Conservation (phyloP, 768 basidiomycete species). For the Coprinopsis strossmayeri region DNA sequence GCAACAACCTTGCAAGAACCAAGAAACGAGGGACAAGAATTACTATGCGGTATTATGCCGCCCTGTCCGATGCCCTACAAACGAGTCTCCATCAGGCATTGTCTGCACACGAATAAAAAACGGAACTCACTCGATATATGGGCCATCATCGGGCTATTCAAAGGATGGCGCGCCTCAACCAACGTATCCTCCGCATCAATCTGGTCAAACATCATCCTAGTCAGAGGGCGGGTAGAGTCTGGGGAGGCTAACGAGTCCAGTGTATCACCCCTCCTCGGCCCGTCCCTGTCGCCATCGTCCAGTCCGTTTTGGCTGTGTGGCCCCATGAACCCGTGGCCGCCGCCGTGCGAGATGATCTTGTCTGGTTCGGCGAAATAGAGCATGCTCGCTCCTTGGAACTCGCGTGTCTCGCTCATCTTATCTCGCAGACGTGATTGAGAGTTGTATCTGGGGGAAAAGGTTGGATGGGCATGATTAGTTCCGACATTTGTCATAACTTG, state of each 20-base stretch:
- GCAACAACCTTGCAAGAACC: too few species aligned
- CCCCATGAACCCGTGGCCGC: not conserved
- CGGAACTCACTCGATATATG: too few species aligned
- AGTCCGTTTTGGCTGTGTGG: not conserved
- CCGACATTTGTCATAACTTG: too few species aligned
- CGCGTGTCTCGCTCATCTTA: conserved; percentile 2
- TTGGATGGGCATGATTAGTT: not conserved
- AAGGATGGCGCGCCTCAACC: conserved; percentile 2
- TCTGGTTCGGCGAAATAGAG: conserved; percentile 8
- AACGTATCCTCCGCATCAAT: conserved; percentile 6
- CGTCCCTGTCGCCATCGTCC: not conserved
- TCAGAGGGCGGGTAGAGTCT: not conserved
- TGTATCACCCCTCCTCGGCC: not conserved
- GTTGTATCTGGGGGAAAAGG: conserved; percentile 3
- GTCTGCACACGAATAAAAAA: too few species aligned
- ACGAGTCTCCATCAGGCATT: too few species aligned
- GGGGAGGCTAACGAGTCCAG: not conserved
- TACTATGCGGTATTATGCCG: too few species aligned
- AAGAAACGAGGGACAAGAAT: too few species aligned
- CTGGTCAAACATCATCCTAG: not conserved
- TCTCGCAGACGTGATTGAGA: conserved; percentile 10
- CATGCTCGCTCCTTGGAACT: conserved; percentile 3
- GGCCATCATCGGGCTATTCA: too few species aligned
- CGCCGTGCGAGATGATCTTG: not conserved
- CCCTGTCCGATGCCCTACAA: not conserved